These are phyloP conservation scores for Daldinia eschscholtzii DNA, from an alignment of 2,329 filamentous ascomycete genomes.

Conservation along the genomic window DNA sequence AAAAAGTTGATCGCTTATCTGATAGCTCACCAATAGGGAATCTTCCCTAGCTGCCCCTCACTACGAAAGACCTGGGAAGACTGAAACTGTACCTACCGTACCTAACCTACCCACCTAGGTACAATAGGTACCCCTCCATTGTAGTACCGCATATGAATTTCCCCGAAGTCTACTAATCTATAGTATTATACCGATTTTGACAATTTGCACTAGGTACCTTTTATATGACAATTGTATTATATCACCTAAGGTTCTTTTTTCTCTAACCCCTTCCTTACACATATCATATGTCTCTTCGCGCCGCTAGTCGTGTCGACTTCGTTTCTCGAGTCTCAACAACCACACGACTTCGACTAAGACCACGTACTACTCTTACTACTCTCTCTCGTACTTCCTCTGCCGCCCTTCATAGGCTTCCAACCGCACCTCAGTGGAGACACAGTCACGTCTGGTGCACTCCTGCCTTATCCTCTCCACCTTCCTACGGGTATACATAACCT, in stretches of 20 bases:
- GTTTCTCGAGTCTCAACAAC: constrained; percentile 45
- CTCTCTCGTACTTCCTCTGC: constrained; percentile 9
- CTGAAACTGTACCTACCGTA: constrained; percentile 1
- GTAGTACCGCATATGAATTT: constrained; percentile 31
- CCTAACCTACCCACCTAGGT: neutral
- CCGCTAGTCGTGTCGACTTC: constrained; percentile 45
- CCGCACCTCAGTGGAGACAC: constrained; percentile 41
- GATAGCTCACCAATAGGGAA: constrained; percentile 34
- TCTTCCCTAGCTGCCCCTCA: constrained; percentile 22
- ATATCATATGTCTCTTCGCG: constrained; percentile 47
- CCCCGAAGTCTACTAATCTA: constrained; percentile 15
- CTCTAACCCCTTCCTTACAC: constrained; percentile 29
- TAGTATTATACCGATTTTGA: neutral
- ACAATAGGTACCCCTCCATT: constrained; percentile 27
- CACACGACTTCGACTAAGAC: constrained; percentile 43
- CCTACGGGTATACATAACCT: constrained; percentile 39
- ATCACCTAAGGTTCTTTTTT: constrained; percentile 14
- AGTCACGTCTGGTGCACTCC: constrained; percentile 40
- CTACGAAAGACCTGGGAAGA: constrained; percentile 14
- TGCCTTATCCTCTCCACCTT: constrained; percentile 42
- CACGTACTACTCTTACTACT: constrained; percentile 13
- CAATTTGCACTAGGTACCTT: constrained; percentile 18
- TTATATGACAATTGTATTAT: constrained; percentile 39
- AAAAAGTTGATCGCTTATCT: constrained; percentile 14
- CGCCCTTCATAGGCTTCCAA: neutral